Percentiles rank a stretch among this genome's conserved stretches.
phyloP scores from a whole-genome alignment of 2,329 filamentous ascomycete species.

The Calonectria ilicicola region DNA sequence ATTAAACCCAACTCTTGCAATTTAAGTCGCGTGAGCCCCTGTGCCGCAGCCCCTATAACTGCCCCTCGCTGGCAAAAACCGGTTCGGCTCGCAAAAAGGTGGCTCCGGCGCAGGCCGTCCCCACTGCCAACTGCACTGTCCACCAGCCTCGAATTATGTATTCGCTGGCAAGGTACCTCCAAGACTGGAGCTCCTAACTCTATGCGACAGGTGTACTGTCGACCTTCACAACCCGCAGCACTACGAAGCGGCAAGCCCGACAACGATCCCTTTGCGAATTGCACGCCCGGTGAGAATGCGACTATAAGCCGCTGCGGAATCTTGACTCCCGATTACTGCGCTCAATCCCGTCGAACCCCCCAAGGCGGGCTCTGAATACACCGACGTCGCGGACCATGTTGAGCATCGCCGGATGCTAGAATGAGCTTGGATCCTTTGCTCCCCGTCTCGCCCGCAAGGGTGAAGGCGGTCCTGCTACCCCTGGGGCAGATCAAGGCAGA shows the following conservation, averaged over 20 bases:
- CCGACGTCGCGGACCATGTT: conserved; percentile 46
- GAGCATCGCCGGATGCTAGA: conserved; percentile 60
- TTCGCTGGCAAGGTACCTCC: conserved; percentile 29
- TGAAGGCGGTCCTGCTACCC: conserved; percentile 88
- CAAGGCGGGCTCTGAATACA: conserved; percentile 29
- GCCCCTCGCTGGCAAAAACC: conserved; percentile 5
- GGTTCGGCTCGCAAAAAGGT: conserved; percentile 46
- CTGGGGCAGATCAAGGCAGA: conserved; percentile 87
- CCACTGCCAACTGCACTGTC: conserved; percentile 32
- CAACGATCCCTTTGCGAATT: conserved; percentile 14
- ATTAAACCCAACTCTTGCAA: neutral
- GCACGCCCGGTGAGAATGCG: conserved; percentile 28
- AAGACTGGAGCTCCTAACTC: conserved; percentile 39
- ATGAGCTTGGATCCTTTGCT: conserved; percentile 93
- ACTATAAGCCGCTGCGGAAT: conserved; percentile 12
- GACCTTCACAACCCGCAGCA: conserved; percentile 29
- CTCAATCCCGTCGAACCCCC: conserved; percentile 29
- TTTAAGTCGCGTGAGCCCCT: conserved; percentile 5
- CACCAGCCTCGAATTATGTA: conserved; percentile 26
- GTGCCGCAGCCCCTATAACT: conserved; percentile 4
- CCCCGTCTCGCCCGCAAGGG: conserved; percentile 90
- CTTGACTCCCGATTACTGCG: conserved; percentile 11
- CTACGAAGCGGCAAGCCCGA: conserved; percentile 20
- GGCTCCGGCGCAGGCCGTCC: conserved; percentile 34
- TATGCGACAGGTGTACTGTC: conserved; percentile 45